Evolutionary conservation across 2,329 filamentous ascomycete genomes (phyloP), one percentile per base, ranked within the genome.

Genomic region (Colletotrichum costaricense): DNA sequence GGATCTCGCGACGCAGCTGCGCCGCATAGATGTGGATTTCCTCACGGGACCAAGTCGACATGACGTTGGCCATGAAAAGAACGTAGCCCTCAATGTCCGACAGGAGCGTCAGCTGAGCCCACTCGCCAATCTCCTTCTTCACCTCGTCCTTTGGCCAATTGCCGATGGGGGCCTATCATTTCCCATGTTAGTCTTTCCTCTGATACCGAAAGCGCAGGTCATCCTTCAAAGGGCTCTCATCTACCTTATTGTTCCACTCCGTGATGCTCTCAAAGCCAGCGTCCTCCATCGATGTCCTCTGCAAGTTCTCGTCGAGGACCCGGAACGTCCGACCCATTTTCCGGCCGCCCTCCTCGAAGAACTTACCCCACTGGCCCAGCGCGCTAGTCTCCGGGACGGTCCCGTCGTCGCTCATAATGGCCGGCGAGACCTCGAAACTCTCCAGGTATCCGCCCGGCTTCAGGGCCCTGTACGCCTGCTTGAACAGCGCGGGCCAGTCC

Each of bases 401-500:
- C 2, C 74, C 78, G 30, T 83, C 81, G 55, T 83, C 80, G 62
- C 74, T 76, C 46, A 76, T 46, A 14, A 81, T 80, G 14, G 66
- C 65, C 19, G 73, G 72, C 76, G 35, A 77, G 60, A 14, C 84
- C 74, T 85, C 84, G 77, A 82, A 88, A 8, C 79, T 80, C n/a
- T 79, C 77, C n/a, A 79, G 42, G 71, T 75, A 79, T 8, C 85
- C 89, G 19, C 89, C 89, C 84, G 80, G 75, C 75, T 86, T 87
- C 49, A 89, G 81, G 69, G 89, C 85, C 67, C 81, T 82, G 77
- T 81, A 88, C 5, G 86, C 78, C 67, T 86, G 86, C 60, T 82
- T 81, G 72, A 90, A 84, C 7, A 91, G 78, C 52, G 85, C 82
- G 30, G 85, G 84, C 78, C 88, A 91, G 70, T 90, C 89, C 2